phyloP scores from a whole-genome alignment of 805 yeast genomes.

The Tetrapisispora fleetii region DNA sequence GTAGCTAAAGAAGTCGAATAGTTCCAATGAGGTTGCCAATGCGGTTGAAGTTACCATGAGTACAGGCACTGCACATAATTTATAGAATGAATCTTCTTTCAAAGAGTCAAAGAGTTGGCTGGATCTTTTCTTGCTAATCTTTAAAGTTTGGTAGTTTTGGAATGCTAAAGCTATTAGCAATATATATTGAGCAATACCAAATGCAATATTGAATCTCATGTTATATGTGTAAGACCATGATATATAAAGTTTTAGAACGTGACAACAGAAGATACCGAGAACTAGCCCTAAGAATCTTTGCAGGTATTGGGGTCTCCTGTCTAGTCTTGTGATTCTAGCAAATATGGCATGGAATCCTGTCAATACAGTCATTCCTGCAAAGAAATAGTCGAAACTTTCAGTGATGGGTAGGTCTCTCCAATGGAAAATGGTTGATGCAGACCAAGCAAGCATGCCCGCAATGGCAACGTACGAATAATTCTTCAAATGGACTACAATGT shows the following conservation, averaged over 20 bases:
- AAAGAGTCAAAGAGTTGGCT: conserved; percentile 2
- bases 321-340: conserved; percentile 52
- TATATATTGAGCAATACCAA: conserved; percentile 69
- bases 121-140: conserved; percentile 4
- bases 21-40: conserved; percentile 78
- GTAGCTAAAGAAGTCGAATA: conserved; percentile 79
- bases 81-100: conserved; percentile 6
- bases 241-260: conserved; percentile 51
- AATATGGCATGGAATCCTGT: conserved; percentile 65
- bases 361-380: conserved; percentile 84
- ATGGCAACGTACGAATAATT: conserved; percentile 35
- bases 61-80: conserved; percentile 38
- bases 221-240: conserved; percentile 91
- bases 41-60: conserved; percentile 43
- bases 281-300: conserved; percentile 34
- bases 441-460: conserved; percentile 81
- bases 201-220: conserved; percentile 77
- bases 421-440: conserved; percentile 77
- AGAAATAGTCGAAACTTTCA: conserved; percentile 81
- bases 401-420: conserved; percentile 71
- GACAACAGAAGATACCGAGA: conserved; percentile 45
- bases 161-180: conserved; percentile 25
- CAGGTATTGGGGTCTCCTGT: conserved; percentile 31
- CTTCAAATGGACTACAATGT: conserved; percentile 5
- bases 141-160: conserved; percentile 24